A percentile compares a stretch with the other conserved stretches of the same genome.
These are phyloP conservation scores for Neofusicoccum sp. DNA, from an alignment of 2,329 filamentous ascomycete genomes.

Conservation along the genomic window DNA sequence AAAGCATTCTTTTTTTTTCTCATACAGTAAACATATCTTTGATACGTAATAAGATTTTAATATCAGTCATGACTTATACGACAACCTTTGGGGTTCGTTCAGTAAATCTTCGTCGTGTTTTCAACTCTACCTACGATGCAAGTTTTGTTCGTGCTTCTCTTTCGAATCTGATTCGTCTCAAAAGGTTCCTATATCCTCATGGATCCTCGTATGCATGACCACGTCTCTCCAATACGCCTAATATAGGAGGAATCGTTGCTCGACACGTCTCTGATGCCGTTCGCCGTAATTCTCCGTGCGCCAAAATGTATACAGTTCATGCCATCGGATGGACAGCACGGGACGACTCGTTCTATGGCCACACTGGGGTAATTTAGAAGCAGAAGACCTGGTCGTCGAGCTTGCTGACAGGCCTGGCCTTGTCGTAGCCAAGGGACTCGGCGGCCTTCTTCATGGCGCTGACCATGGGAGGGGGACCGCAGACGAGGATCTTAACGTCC, in stretches of 20 bases:
- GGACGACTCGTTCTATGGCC: background rate
- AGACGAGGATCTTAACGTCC: constrained; percentile 92
- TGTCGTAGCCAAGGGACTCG: constrained; percentile 85
- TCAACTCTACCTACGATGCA: too few relatives aligned
- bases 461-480: constrained; percentile 95
- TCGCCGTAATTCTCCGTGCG: background rate
- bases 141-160: background rate
- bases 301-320: background rate
- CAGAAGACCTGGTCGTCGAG: constrained; percentile 97
- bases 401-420: constrained; percentile 95
- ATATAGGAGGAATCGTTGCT: background rate
- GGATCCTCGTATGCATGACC: background rate
- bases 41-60: background rate
- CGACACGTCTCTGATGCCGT: background rate
- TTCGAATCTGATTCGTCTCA: too few relatives aligned
- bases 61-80: constrained; percentile 17
- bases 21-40: background rate
- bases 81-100: background rate
- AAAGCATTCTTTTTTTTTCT: background rate
- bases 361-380: constrained; percentile 60
- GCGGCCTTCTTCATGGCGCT: constrained; percentile 96
- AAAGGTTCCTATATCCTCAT: background rate
- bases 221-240: constrained; percentile 1
- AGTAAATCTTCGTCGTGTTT: background rate
- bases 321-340: background rate